Evolutionary conservation across 768 basidiomycete species (phyloP), one percentile per base, ranked within the genome.

Genomic region (Solioccasus polychromus): DNA sequence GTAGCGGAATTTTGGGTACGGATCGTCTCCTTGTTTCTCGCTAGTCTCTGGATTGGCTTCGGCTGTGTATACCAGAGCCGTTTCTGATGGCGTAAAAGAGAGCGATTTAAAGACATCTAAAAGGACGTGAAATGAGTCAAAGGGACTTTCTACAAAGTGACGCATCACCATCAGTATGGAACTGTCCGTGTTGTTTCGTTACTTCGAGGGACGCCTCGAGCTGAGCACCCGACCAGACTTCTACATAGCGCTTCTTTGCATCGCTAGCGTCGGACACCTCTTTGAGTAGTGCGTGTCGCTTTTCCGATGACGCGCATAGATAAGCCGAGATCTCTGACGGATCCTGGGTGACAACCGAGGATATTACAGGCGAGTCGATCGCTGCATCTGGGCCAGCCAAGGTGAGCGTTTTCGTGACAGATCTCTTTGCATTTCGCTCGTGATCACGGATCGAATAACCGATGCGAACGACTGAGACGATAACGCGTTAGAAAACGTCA

Each of bases 111-210:
- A 55, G 42, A 66, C 72, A 41, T 82, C 84, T 86, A 45, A 11
- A n/a, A 28, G 35, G n/a, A n/a, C 11, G 22, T 28, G n/a, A 22
- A 44, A 7, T 18, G 11, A 1, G 18, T 51, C 23, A 51, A 14
- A 8, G 31, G 30, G 5, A 8, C 30, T 24, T 8, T 19, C 11
- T 22, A 8, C 8, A 18, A 3, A 12, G 15, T n/a, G 26, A 40
- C 60, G 17, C 5, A 1, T 46, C 48, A 82, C 85, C 82, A 52
- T 88, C 83, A 4, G 75, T 67, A 52, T 83, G 82, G 51, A 83
- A 85, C 9, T 72, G 69, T 0, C 75, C 78, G 47, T 86, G 83
- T 4, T 56, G 54, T 22, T 79, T 73, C 1, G 81, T 78, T 15
- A 85, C 82, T 28, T 85, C 79, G 24, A 75, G 54, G 0, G 72